Evolutionary conservation across 768 basidiomycete species (phyloP).

Genomic region (Trametes cubensis): DNA sequence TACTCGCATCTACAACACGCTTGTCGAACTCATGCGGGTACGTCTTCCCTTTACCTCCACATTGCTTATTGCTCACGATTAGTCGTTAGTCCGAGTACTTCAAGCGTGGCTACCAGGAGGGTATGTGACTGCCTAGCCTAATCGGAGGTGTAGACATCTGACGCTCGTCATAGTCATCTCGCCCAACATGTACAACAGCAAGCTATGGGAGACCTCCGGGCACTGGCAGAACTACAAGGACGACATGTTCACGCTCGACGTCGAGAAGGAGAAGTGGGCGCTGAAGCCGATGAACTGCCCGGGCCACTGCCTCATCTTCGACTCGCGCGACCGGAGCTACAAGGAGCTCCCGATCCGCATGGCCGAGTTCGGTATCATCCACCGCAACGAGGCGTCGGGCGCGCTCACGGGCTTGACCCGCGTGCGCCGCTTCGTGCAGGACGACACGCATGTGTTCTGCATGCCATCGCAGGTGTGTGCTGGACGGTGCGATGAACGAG

Average conservation of each 20-base stretch:
- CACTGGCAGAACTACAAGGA: slow-evolving; percentile 99
- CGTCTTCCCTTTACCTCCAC: slow-evolving; percentile 31
- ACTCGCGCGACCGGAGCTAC: slow-evolving; percentile 90
- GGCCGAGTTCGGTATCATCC: slow-evolving; percentile 98
- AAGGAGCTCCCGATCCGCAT: slow-evolving; percentile 95
- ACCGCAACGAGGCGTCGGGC: slow-evolving; percentile 95
- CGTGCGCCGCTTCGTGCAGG: slow-evolving; percentile 94
- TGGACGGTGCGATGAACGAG: not conserved
- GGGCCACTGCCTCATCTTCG: slow-evolving; percentile 95
- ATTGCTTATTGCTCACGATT: not conserved
- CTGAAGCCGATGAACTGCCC: slow-evolving; percentile 99
- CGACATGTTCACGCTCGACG: slow-evolving; percentile 93
- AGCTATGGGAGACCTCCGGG: slow-evolving; percentile 97
- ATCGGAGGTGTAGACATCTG: not conserved
- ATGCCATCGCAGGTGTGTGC: slow-evolving; percentile 79
- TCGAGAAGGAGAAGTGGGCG: slow-evolving; percentile 96
- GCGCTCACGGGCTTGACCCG: slow-evolving; percentile 91
- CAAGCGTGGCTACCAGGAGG: slow-evolving; percentile 95
- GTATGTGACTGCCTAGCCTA: slow-evolving; percentile 37
- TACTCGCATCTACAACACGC: slow-evolving; percentile 92
- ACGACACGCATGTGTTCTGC: slow-evolving; percentile 99
- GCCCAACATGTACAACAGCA: slow-evolving; percentile 95
- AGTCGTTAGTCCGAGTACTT: slow-evolving; percentile 79
- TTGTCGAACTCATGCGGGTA: slow-evolving; percentile 89
- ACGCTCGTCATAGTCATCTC: slow-evolving; percentile 73